Base-by-base conservation (phyloP, 2,329 filamentous ascomycete species). In the Aspergillus fijiensis region DNA sequence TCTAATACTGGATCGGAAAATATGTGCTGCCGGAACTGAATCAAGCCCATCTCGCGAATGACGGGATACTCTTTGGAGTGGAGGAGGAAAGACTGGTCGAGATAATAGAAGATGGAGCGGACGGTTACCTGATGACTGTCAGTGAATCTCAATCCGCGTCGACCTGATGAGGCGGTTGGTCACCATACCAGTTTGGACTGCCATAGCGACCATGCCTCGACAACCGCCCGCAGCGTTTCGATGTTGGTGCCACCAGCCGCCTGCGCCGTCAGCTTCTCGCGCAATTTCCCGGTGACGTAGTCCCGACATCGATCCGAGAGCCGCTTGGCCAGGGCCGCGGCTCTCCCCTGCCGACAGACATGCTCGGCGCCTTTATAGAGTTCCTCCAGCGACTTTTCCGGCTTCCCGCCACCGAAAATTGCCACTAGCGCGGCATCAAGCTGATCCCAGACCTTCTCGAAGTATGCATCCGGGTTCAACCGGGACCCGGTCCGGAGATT, bases 351-450 rank as follows among this genome's bases (percentile, higher is more conserved):
- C 56, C 92, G 85, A 74, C 95, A 99, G 11, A 96, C 83, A 72
- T 96, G 92, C 81, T 99, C 95, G 1, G 96, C 91, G 4, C 90
- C 91, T 52, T 91, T 87, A 74, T 97, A 98, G 14, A 99, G 81
- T 67, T 91, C 88, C 76, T 98, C 95, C 42, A 96, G 81, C n/a
- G 93, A 93, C 62, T 85, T 81, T n/a, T 79, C 77, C 1, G 90
- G 85, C 56, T 84, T 84, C 61, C 81, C 76, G 47, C 85, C 84
- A 6, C 80, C 80, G 72, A 98, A 94, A 25, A 98, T 87, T 49
- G 87, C 85, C 11, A 83, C 81, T 56, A 99, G 78, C 1, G 92
- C 91, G 39, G 82, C 81, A 59, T 91, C 86, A 5, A 98, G 81
- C 72, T 96, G 89, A 47, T 79, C 77, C 86, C 89, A 91, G 3